phyloP scores from a whole-genome alignment of 768 basidiomycete genomes.

The Auriscalpium microsporum region DNA sequence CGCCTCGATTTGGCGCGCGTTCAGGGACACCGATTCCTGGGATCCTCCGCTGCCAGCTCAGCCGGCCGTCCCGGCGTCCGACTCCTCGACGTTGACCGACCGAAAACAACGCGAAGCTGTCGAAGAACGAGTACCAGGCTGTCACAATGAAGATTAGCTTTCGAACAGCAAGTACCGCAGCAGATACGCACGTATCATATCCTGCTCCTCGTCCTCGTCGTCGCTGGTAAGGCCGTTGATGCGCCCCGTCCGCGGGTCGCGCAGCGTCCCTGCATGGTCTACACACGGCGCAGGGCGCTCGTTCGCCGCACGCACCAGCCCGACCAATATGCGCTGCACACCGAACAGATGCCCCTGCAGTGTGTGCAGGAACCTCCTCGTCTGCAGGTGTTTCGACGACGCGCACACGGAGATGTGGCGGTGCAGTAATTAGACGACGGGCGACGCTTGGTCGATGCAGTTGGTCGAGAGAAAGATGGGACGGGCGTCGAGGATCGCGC shows the following conservation, averaged over 20 bases:
- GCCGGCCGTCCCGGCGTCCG: too few relatives aligned
- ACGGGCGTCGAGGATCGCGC: too few relatives aligned
- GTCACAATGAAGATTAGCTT: neutral
- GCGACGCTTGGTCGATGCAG: too few relatives aligned
- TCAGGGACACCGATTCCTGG: too few relatives aligned
- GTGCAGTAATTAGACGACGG: too few relatives aligned
- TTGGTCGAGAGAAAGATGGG: too few relatives aligned
- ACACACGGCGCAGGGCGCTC: constrained; percentile 75
- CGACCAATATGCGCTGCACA: constrained; percentile 71
- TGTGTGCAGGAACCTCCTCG: constrained; percentile 80
- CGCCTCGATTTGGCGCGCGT: too few relatives aligned
- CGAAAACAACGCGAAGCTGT: too few relatives aligned
- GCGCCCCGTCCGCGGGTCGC: constrained; percentile 71
- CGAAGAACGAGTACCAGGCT: constrained; percentile 84
- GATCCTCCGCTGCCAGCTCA: too few relatives aligned
- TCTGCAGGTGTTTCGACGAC: constrained; percentile 93
- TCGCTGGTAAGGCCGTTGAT: constrained; percentile 41
- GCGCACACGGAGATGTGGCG: constrained; percentile 81
- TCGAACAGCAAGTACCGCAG: too few relatives aligned
- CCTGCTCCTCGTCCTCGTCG: constrained; percentile 34
- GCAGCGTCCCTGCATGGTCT: constrained; percentile 63
- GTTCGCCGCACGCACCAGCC: constrained; percentile 84
- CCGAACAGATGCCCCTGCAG: constrained; percentile 76
- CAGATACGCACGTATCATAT: constrained; percentile 50
- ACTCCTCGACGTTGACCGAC: too few relatives aligned